These are phyloP conservation scores for Fraxinus quadrangulata DNA, from an alignment of 257 asterid genomes.

Conservation along the genomic window DNA sequence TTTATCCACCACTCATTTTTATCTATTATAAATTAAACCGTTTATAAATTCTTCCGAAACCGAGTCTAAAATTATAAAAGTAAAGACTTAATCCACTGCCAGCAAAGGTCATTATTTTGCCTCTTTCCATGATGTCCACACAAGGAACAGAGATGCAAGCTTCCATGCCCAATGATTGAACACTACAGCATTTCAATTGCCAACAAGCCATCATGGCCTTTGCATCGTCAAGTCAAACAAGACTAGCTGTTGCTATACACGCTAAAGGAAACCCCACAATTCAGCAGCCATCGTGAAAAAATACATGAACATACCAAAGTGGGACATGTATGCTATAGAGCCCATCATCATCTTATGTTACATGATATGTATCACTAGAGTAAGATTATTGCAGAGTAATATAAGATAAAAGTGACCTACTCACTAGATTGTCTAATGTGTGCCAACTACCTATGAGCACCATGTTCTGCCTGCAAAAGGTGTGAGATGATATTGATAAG, in stretches of 20 bases:
- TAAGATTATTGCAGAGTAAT: background rate
- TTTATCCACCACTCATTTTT: too few relatives aligned
- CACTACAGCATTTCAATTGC: background rate
- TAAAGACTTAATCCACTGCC: background rate
- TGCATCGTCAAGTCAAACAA: too few relatives aligned
- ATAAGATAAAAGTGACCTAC: background rate
- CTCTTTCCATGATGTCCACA: background rate
- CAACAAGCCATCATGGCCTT: too few relatives aligned
- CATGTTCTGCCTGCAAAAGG: background rate
- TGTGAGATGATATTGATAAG: background rate
- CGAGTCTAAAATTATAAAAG: too few relatives aligned
- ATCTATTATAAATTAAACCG: too few relatives aligned
- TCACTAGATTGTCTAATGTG: background rate
- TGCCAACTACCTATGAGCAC: background rate
- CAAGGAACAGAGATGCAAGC: background rate
- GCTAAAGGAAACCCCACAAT: background rate
- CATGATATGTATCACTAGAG: background rate
- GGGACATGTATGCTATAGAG: background rate
- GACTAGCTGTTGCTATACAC: background rate
- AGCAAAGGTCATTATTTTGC: background rate
- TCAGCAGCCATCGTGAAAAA: background rate
- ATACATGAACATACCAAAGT: background rate
- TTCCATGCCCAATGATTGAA: background rate
- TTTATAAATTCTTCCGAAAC: too few relatives aligned
- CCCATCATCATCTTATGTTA: background rate